phyloP scores from a whole-genome alignment of 495 filamentous ascomycete genomes.

The Trichocladium antarcticum region DNA sequence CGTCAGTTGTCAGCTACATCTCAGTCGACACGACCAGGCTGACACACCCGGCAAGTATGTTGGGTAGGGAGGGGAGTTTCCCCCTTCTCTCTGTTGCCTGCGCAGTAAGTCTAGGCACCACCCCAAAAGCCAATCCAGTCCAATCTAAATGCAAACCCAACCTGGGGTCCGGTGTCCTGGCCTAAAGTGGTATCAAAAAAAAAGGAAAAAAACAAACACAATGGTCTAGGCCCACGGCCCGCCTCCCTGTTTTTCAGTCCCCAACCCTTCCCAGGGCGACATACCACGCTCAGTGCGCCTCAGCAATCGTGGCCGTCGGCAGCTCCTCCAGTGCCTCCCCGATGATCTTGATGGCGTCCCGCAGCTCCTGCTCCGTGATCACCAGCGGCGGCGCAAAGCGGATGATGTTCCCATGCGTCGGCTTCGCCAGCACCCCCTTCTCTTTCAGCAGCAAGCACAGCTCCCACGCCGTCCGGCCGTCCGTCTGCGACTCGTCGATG shows the following conservation, averaged over 20 bases:
- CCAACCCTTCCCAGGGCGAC: background rate
- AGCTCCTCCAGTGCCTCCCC: constrained; percentile 61
- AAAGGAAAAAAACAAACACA: background rate
- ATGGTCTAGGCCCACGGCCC: background rate
- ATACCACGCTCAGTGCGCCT: constrained; percentile 13
- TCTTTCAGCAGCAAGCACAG: constrained; percentile 90
- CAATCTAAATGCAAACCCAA: background rate
- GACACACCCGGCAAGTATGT: too few species aligned
- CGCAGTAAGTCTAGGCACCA: background rate
- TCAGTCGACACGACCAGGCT: too few species aligned
- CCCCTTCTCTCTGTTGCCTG: too few species aligned
- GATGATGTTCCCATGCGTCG: constrained; percentile 96
- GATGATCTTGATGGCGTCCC: constrained; percentile 61
- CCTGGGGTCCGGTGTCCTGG: too few species aligned
- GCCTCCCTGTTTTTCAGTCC: background rate
- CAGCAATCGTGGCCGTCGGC: constrained; percentile 29
- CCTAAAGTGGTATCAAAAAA: constrained; percentile 7
- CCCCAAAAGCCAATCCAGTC: background rate
- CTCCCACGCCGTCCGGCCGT: constrained; percentile 90
- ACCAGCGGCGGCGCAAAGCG: constrained; percentile 82
- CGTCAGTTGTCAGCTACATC: too few species aligned
- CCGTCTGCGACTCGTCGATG: constrained; percentile 77
- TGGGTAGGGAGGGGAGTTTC: too few species aligned
- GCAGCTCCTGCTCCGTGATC: constrained; percentile 77
- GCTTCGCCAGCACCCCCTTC: constrained; percentile 94